Percentiles rank a stretch among this genome's conserved stretches.
These are phyloP conservation scores for Leccinellum luteum DNA, from an alignment of 768 basidiomycete genomes.

Conservation along the genomic window DNA sequence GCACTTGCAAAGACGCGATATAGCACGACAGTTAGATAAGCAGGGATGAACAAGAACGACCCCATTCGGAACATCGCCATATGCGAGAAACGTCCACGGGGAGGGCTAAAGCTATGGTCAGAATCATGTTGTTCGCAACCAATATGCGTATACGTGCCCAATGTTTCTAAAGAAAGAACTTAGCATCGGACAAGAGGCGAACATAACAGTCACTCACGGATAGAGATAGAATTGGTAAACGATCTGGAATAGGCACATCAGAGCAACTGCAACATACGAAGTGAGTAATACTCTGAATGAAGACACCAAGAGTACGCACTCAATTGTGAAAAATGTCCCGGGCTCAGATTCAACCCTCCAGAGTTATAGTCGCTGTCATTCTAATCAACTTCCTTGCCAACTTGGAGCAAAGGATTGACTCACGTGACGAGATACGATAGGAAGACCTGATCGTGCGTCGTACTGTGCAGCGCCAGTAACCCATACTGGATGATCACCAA, in stretches of 20 bases:
- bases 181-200: neutral
- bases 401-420: constrained; percentile 2
- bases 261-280: constrained; percentile 54
- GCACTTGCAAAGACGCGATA: constrained; percentile 73
- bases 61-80: constrained; percentile 90
- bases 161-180: constrained; percentile 48
- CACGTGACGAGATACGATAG: constrained; percentile 77
- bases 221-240: constrained; percentile 89
- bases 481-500: constrained; percentile 90
- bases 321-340: constrained; percentile 89
- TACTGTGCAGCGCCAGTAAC: constrained; percentile 81
- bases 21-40: constrained; percentile 76
- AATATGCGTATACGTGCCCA: constrained; percentile 40
- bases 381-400: neutral
- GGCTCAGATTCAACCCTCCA: constrained; percentile 90
- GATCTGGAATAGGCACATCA: constrained; percentile 95
- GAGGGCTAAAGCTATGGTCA: constrained; percentile 50
- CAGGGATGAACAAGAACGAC: constrained; percentile 82
- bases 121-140: neutral
- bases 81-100: constrained; percentile 79
- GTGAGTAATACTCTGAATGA: constrained; percentile 3
- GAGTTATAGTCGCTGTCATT: constrained; percentile 64
- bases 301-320: constrained; percentile 45
- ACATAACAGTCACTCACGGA: constrained; percentile 53
- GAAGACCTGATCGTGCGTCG: constrained; percentile 89